phyloP scores from a whole-genome alignment of 2,329 filamentous ascomycete species.

The Xylaria sp. region DNA sequence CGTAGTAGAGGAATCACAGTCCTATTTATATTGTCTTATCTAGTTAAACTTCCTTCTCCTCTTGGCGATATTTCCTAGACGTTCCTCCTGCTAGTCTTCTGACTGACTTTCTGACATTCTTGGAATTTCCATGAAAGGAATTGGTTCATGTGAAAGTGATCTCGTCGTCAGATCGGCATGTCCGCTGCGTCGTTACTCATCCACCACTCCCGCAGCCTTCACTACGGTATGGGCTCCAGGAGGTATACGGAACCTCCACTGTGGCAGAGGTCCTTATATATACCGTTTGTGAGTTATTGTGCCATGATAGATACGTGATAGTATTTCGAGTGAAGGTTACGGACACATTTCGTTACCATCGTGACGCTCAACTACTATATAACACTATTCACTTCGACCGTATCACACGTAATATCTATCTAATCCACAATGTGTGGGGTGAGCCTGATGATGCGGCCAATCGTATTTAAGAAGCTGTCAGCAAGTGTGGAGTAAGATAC shows the following conservation, averaged over 20 bases:
- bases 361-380: too few species aligned
- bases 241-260: neutral
- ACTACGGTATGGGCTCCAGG: neutral
- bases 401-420: neutral
- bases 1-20: neutral
- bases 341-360: neutral
- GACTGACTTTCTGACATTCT: neutral
- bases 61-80: neutral
- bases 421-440: constrained; percentile 9
- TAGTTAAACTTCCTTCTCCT: neutral
- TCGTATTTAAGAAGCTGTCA: neutral
- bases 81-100: neutral
- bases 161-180: neutral
- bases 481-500: too few species aligned
- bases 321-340: neutral
- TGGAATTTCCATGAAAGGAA: too few species aligned
- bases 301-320: neutral
- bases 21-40: constrained; percentile 14
- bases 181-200: neutral
- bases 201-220: neutral
- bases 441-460: neutral
- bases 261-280: neutral
- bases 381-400: too few species aligned
- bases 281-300: neutral
- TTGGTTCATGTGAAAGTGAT: neutral